Conservation (phyloP, 345 rosid species). For the Eucalyptus pauciflora region DNA sequence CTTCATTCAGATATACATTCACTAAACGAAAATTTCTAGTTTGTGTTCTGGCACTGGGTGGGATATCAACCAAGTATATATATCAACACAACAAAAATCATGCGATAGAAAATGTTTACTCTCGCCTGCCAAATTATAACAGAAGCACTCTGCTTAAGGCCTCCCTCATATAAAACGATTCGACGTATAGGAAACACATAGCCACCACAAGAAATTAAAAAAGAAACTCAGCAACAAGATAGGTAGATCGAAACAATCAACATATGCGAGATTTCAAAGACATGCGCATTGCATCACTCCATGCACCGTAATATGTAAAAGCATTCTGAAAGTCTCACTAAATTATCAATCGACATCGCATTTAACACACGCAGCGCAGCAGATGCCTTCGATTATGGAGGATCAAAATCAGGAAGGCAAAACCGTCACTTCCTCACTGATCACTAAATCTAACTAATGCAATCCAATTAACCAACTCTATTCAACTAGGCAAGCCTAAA, state of each 20-base stretch:
- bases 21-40: not conserved
- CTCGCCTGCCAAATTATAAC: not conserved
- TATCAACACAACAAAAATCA: not conserved
- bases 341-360: not conserved
- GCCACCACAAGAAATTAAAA: not conserved
- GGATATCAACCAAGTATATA: not conserved
- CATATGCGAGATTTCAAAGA: not conserved
- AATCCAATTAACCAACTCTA: not conserved
- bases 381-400: not conserved
- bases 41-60: not conserved
- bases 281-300: not conserved
- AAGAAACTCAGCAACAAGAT: not conserved
- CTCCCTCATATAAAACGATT: not conserved
- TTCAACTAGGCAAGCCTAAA: not conserved
- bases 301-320: not conserved
- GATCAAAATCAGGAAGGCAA: not conserved
- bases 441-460: not conserved
- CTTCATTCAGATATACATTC: not conserved
- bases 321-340: not conserved
- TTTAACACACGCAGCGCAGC: not conserved
- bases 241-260: not conserved
- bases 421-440: not conserved
- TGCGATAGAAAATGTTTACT: not conserved
- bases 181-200: fast-evolving
- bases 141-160: not conserved